Evolutionary conservation across 139 green algal genomes (phyloP), one percentile per base, ranked within the genome.

Genomic region (Protoeuglena noctilucae): DNA sequence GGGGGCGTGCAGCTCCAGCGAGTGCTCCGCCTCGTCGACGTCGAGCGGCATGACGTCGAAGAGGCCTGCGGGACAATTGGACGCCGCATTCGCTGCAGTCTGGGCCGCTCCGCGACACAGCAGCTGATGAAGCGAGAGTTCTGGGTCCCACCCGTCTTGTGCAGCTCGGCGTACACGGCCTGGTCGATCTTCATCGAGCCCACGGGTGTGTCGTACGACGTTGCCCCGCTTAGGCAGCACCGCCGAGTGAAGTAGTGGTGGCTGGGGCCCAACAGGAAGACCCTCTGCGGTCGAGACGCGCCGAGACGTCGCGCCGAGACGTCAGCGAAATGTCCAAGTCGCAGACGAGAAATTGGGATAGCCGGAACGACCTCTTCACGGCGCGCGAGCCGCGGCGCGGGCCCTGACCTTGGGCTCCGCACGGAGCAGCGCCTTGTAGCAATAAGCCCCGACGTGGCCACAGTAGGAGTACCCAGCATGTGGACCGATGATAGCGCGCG

Each of bases 21-120:
- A 87, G 75, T 97, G 89, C 69, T 97, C 89, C 6, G 77, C 82
- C 78, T 96, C 89, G 51, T 97, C 89, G 7, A 74, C 71, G 16
- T 75, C 61, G 9, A 64, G 2, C 21, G 24, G 48, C 84, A 96
- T 89, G 5, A 27, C 51, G 0, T 84, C 67, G 72, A 95, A 95
- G 22, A 72, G 22, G 7, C 79, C 83, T 2, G n/a, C n/a, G n/a
- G n/a, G n/a, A n/a, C n/a, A n/a, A n/a, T n/a, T n/a, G n/a, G n/a
- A n/a, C n/a, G n/a, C n/a, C n/a, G n/a, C n/a, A n/a, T n/a, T n/a
- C n/a, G n/a, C n/a, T n/a, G n/a, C n/a, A n/a, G n/a, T n/a, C n/a
- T n/a, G n/a, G n/a, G n/a, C n/a, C n/a, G n/a, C n/a, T n/a, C n/a
- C n/a, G n/a, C n/a, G n/a, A n/a, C n/a, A n/a, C n/a, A n/a, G n/a